Conservation (phyloP, 2,329 filamentous ascomycete genomes). For the Pseudocercospora musae region DNA sequence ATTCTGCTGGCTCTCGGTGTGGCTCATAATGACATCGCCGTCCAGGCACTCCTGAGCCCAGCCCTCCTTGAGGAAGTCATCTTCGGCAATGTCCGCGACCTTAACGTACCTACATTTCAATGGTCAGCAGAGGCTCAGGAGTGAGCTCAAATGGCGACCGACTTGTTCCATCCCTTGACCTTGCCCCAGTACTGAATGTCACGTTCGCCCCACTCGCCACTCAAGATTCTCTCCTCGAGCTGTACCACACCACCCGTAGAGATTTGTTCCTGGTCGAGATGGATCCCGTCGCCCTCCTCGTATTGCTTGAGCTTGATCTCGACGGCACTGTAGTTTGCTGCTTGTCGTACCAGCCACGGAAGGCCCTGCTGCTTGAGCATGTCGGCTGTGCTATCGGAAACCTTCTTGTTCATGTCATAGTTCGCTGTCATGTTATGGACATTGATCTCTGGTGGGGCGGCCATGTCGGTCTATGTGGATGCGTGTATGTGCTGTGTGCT, state of each 20-base stretch:
- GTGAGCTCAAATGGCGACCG: neutral
- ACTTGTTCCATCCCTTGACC: slow-evolving; percentile 57
- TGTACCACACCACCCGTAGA: slow-evolving; percentile 69
- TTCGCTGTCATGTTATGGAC: slow-evolving; percentile 65
- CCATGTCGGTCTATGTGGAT: slow-evolving; percentile 53
- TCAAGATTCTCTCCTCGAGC: slow-evolving; percentile 55
- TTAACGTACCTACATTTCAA: slow-evolving; percentile 36
- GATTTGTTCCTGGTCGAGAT: slow-evolving; percentile 57
- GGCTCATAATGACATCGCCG: slow-evolving; percentile 46
- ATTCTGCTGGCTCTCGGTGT: slow-evolving; percentile 47
- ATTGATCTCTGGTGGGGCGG: slow-evolving; percentile 65
- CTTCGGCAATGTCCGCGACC: slow-evolving; percentile 36
- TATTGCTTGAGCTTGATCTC: slow-evolving; percentile 59
- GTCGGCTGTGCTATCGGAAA: slow-evolving; percentile 67
- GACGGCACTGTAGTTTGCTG: slow-evolving; percentile 65
- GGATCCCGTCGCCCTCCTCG: slow-evolving; percentile 34
- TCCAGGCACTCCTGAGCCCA: slow-evolving; percentile 57
- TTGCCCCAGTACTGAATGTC: slow-evolving; percentile 76
- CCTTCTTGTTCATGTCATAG: slow-evolving; percentile 71
- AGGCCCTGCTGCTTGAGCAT: slow-evolving; percentile 61
- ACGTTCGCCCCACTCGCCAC: slow-evolving; percentile 63
- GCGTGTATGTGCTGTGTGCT: neutral
- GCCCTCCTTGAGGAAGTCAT: slow-evolving; percentile 52
- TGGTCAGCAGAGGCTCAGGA: neutral
- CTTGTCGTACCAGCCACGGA: slow-evolving; percentile 41